A percentile compares a stretch with the other conserved stretches of the same genome.
Evolutionary conservation across 805 yeast species (phyloP).

Genomic region (Yamadazyma scolyti): DNA sequence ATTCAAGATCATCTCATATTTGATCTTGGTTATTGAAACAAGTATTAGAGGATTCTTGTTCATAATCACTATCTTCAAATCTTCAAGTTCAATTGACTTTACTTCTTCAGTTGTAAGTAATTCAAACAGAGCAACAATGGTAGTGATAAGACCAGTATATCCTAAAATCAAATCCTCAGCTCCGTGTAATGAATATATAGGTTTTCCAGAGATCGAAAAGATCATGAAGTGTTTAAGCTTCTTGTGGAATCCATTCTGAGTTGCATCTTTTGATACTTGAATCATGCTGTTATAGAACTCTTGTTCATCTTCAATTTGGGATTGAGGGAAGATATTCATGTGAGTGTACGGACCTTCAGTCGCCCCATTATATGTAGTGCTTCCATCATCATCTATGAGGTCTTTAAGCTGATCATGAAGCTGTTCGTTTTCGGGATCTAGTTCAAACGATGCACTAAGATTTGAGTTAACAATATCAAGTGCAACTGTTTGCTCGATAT

Average conservation of each 20-base stretch:
- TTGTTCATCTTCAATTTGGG: constrained; percentile 3
- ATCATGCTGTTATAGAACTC: constrained; percentile 16
- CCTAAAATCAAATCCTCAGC: constrained; percentile 63
- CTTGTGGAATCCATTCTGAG: constrained; percentile 17
- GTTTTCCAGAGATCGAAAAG: constrained; percentile 83
- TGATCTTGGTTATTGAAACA: constrained; percentile 59
- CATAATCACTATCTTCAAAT: constrained; percentile 52
- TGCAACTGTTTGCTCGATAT: too few species aligned
- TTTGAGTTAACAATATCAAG: too few species aligned
- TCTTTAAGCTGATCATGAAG: too few species aligned
- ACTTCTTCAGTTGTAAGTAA: constrained; percentile 37
- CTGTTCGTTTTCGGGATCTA: too few species aligned
- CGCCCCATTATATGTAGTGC: too few species aligned
- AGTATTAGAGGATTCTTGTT: constrained; percentile 68
- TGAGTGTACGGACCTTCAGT: constrained; percentile 10
- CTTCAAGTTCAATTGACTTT: constrained; percentile 47
- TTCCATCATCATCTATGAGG: too few species aligned
- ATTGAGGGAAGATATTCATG: constrained; percentile 12
- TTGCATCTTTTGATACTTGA: constrained; percentile 12
- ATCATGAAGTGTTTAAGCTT: constrained; percentile 70
- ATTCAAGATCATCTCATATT: constrained; percentile 36
- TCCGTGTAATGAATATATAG: constrained; percentile 77
- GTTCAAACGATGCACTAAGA: too few species aligned
- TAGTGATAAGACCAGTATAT: constrained; percentile 76
- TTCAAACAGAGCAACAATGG: constrained; percentile 69